Base-by-base conservation (phyloP, 139 green algal genomes). In the Tetratostichococcus sp. region DNA sequence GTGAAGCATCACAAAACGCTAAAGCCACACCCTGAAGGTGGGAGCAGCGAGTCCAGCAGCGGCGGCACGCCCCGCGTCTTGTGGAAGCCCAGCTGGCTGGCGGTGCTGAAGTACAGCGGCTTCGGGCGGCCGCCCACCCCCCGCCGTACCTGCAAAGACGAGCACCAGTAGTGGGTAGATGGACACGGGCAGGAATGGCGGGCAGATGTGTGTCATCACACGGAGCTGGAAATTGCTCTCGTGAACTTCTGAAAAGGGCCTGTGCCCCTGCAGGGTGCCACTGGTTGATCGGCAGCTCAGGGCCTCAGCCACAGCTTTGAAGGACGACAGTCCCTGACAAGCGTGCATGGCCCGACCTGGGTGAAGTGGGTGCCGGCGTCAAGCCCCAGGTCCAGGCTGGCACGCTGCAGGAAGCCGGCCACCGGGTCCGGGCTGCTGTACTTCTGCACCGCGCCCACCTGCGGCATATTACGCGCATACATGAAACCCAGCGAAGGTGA, bases 11-110 rank as follows among this genome's bases (percentile, higher is more conserved):
- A n/a, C n/a, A n/a, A n/a, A n/a, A n/a, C n/a, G n/a, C n/a, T n/a
- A n/a, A n/a, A n/a, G n/a, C n/a, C n/a, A n/a, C n/a, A n/a, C 33
- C 42, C 39, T 35, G 28, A 31, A 26, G 75, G n/a, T 81, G 80
- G 76, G 19, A 95, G 78, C 28, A 88, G 35, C 30, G 43, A 67
- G 65, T 90, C 79, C 28, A 96, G 77, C 57, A 96, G 79, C 58
- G 72, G 75, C 21, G 88, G 87, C 57, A 94, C 79, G 42, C 91
- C 87, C 2, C 80, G 67, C 0, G 84, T 88, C 25, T 81, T 80
- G 65, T 89, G 77, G 35, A 94, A 77, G 76, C 91, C 91, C 73
- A 96, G 85, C 75, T 96, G 91, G 32, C 72, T 76, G 19, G 91
- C 87, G 28, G 90, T 94, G 73, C 77, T 81, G 33, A 87, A 77